phyloP scores from a whole-genome alignment of 2,329 filamentous ascomycete genomes.

The Dactylella cylindrospora region DNA sequence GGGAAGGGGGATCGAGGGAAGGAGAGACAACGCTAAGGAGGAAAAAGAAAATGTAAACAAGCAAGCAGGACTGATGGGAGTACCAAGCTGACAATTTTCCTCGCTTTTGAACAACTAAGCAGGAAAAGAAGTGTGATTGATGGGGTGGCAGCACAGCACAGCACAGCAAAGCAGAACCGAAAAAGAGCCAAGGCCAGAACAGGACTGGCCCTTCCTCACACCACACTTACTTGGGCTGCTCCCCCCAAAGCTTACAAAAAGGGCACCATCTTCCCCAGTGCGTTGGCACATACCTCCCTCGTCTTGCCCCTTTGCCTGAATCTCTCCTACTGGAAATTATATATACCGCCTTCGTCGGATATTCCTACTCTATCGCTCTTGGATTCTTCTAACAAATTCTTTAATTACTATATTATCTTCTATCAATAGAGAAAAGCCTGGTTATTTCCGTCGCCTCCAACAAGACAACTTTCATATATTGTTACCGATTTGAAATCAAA shows the following conservation, averaged over 20 bases:
- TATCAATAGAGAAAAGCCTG: constrained; percentile 43
- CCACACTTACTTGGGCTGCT: too few species aligned
- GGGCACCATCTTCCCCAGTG: constrained; percentile 29
- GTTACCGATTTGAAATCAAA: constrained; percentile 44
- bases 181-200: constrained; percentile 12
- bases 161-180: constrained; percentile 1
- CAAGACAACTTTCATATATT: constrained; percentile 27
- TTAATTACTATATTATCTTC: too few species aligned
- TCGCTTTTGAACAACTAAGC: constrained; percentile 44
- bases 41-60: constrained; percentile 44
- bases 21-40: too few species aligned
- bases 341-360: constrained; percentile 17
- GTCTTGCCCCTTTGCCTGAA: constrained; percentile 15
- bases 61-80: constrained; percentile 36
- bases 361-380: constrained; percentile 19
- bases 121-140: constrained; percentile 18
- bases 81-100: constrained; percentile 44
- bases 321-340: constrained; percentile 27
- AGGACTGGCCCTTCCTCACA: constrained; percentile 16
- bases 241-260: constrained; percentile 44
- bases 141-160: constrained; percentile 4
- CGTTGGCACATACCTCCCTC: constrained; percentile 37
- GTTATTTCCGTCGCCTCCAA: constrained; percentile 27
- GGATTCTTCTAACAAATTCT: constrained; percentile 17
- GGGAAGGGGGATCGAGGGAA: constrained; percentile 25